phyloP scores from a whole-genome alignment of 441 rosid genomes.

The Eruca vesicaria region DNA sequence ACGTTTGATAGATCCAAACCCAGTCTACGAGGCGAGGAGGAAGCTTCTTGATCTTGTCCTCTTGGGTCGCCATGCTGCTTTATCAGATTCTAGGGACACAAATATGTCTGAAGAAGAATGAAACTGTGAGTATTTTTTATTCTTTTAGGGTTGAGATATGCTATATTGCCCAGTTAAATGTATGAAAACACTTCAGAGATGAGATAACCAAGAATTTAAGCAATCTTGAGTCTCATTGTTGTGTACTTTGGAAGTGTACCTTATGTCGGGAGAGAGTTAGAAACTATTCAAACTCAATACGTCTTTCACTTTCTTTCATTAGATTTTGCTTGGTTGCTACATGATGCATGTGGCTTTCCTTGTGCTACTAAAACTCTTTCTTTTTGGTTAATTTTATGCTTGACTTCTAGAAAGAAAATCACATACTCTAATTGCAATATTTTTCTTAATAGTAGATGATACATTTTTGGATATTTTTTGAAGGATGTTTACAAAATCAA shows the following conservation, averaged over 20 bases:
- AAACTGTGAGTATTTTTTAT: background rate
- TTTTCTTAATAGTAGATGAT: too few species aligned
- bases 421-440: background rate
- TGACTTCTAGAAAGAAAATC: background rate
- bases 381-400: background rate
- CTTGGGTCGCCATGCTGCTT: conserved; percentile 58
- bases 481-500: background rate
- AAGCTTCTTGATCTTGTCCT: conserved; percentile 82
- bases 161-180: background rate
- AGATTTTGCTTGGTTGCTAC: conserved; percentile 18
- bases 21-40: conserved; percentile 65
- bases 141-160: background rate
- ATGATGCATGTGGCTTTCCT: conserved; percentile 29
- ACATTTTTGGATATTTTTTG: background rate
- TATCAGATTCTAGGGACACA: conserved; percentile 30
- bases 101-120: conserved; percentile 35
- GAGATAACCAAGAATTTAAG: conserved; percentile 12
- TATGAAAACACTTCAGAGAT: background rate
- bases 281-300: conserved; percentile 10
- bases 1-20: conserved; percentile 56
- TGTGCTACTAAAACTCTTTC: conserved; percentile 20
- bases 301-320: conserved; percentile 16
- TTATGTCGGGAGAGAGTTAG: conserved; percentile 7
- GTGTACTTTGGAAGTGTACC: background rate
- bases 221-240: background rate